Base-by-base conservation (phyloP, 257 asterid species). In the Rhazya stricta region DNA sequence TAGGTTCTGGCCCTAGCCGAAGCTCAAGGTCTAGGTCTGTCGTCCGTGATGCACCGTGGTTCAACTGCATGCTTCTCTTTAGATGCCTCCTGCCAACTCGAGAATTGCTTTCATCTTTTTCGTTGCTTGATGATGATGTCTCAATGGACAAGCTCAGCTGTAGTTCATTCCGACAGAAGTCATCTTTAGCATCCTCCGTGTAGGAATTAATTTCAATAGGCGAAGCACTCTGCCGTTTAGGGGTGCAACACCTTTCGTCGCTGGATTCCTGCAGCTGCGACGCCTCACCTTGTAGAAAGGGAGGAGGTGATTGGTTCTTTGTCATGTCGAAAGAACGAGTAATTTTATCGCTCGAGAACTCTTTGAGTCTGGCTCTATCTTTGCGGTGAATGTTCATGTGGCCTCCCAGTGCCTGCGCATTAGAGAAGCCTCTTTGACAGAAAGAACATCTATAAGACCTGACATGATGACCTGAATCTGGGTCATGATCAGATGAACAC, bases 331-430 rank as follows among this genome's bases (percentile, higher is more conserved):
- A 67, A 45, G 83, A 80, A 12, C 76, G 74, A 51, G 71, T 60
- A 21, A 27, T 5, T n/a, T 74, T 80, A 3, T 85, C 84, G n/a
- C 73, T 45, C 15, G 84, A 78, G 51, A 82, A 74, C 39, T 89
- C 88, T 48, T 50, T 75, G 41, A 89, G 93, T 74, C 82, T 88
- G 0, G 94, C 96, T 69, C 96, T 82, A 67, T 89, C 97, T 80
- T 79, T 91, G 56, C 97, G 71, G 78, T 91, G 97, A 13, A 89
- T 85, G 71, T 89, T 91, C 97, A 89, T 89, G 73, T 91, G 97
- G 39, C 97, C 97, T 15, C 97, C 95, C 32, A 91, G 79, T 3
- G 97, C 97, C 69, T 89, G 96, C 1, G 97, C 96, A 81, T 89
- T 91, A 6, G 93, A 85, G 51, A 91, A 91, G 0, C 90, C 90